Base-by-base conservation (phyloP, 164 flowering plant species). In the Sextonia rubra region DNA sequence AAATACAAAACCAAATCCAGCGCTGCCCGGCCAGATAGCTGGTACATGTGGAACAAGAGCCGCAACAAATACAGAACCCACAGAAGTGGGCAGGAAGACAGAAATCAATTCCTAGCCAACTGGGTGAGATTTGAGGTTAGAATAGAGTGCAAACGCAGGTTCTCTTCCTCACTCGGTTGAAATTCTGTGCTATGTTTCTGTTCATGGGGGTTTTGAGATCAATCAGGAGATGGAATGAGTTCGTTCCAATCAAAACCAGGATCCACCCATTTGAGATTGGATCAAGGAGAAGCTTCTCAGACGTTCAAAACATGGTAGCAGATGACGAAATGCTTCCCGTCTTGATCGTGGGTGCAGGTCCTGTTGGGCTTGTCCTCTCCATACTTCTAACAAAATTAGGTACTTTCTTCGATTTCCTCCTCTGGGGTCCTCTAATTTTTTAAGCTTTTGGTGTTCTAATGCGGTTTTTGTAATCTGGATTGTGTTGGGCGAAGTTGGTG, bases 341-440 rank as follows among this genome's bases (percentile, higher is more conserved):
- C 73, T 74, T 95, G 83, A 91, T 95, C 66, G 93, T 91, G 37
- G 99, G 99, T 23, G 97, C 94, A 2, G 99, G 99, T 26, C 97
- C 99, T n/a, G 97, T 95, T 63, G 99, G 98, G 47, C 90, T 93
- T 30, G 86, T 85, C 73, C 98, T 95, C 74, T 88, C 99, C 22
- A 79, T 89, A 0, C 88, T 95, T 66, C 95, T 95, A 75, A 86
- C 94, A 11, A 91, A 89, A 82, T 77, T 95, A 76, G 99, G 99
- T 95, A 78, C 26, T 67, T 15, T 44, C 67, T 20, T 56, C 4
- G 22, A 56, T 56, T 18, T 18, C 60, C 60, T 3, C 60, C 12
- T 61, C 17, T 64, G 44, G 67, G n/a, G 12, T 65, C 47, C 32
- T 60, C 29, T 17, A 27, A 60, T 58, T 12, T 69, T 20, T 29